phyloP scores from a whole-genome alignment of 2,329 filamentous ascomycete species.

The Fusarium heterosporum region DNA sequence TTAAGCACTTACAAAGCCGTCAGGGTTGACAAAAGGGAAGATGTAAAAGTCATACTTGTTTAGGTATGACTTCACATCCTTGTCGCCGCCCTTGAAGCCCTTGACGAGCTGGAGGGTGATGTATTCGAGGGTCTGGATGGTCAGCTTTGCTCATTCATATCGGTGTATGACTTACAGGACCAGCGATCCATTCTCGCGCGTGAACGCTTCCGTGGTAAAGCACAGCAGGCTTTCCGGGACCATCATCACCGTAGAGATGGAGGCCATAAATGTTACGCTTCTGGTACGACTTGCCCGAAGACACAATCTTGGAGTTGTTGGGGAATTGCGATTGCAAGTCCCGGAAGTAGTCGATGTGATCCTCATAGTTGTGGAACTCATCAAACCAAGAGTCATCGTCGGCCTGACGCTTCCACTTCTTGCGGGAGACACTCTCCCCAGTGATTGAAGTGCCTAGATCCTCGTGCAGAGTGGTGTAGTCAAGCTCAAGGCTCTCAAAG shows the following conservation, averaged over 20 bases:
- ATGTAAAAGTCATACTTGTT: slow-evolving; percentile 70
- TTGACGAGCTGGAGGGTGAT: slow-evolving; percentile 59
- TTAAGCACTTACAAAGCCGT: slow-evolving; percentile 49
- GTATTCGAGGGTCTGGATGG: slow-evolving; percentile 57
- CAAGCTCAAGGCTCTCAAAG: slow-evolving; percentile 48
- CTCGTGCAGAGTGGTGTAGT: slow-evolving; percentile 48
- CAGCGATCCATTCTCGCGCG: slow-evolving; percentile 66
- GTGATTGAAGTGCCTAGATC: slow-evolving; percentile 49
- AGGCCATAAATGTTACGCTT: slow-evolving; percentile 68
- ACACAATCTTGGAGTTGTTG: slow-evolving; percentile 60
- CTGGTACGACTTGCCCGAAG: slow-evolving; percentile 58
- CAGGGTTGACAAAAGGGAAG: slow-evolving; percentile 62
- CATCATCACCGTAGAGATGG: slow-evolving; percentile 60
- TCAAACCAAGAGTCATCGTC: slow-evolving; percentile 59
- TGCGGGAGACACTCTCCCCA: slow-evolving; percentile 42
- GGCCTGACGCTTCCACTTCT: slow-evolving; percentile 43
- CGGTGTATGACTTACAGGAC: slow-evolving; percentile 61
- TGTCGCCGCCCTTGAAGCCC: slow-evolving; percentile 54
- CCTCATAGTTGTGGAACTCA: slow-evolving; percentile 62
- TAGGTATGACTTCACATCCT: slow-evolving; percentile 56
- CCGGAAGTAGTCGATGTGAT: slow-evolving; percentile 60
- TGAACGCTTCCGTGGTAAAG: slow-evolving; percentile 65
- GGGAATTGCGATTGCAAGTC: slow-evolving; percentile 57
- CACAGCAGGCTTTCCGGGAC: slow-evolving; percentile 61
- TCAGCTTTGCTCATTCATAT: neutral